Evolutionary conservation across 163 green algal species (phyloP), one percentile per base, ranked within the genome.

Genomic region (Scenedesmus sp.): DNA sequence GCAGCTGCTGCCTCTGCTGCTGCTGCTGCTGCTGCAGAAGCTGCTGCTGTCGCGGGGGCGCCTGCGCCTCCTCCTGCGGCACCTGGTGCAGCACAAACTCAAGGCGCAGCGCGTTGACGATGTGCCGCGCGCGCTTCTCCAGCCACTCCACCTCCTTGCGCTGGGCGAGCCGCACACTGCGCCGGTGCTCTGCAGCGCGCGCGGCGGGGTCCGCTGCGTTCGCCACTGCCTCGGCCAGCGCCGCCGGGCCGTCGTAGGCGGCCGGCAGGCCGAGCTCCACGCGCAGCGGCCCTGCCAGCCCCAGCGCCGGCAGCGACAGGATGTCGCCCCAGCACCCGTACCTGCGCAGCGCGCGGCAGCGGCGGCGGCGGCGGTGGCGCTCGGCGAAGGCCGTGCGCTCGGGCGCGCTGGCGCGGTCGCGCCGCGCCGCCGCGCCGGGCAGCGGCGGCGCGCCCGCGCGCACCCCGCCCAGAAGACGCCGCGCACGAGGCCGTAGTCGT

Each of bases 261-360:
- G 66, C 13, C 0, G 77, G 51, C 14, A 87, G 31, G 18, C 50
- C 63, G n/a, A 87, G 77, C 75, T 90, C 86, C 34, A 18, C 44
- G 2, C 78, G 58, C 13, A 90, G 60, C 20, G 71, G 9, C 4
- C 54, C 44, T 39, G 72, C 48, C 17, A 88, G 28, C 3, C 50
- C 53, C 48, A 90, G 83, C 5, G 33, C 1, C 5, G 29, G 5
- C 58, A 88, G 78, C 4, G 33, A 28, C 36, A 84, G n/a, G 26
- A 87, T 79, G 18, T 63, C 39, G 13, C 31, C 18, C 79, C 79
- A 86, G 50, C 44, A 53, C 42, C 50, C 70, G 69, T 60, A 77
- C 36, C 69, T 77, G 69, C 34, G 64, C n/a, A n/a, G n/a, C n/a
- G n/a, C n/a, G n/a, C n/a, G n/a, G n/a, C n/a, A n/a, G n/a, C n/a